Conservation (phyloP, 139 green algal species). For the Picochlorum costavermella region DNA sequence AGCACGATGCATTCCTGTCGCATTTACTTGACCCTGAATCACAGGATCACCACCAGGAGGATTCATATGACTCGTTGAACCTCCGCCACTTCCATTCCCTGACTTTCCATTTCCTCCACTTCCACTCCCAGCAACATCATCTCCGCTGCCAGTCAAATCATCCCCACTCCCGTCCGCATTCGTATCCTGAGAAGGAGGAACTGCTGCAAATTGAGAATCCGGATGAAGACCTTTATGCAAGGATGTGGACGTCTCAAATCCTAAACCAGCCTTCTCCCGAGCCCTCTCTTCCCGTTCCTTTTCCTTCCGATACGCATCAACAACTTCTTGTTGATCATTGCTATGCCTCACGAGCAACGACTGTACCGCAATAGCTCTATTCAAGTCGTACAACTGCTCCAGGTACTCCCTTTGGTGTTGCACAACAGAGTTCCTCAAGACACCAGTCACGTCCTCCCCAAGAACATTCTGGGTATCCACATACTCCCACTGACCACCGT, state of each 20-base stretch:
- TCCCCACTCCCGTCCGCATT: slow-evolving; percentile 11
- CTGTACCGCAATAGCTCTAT: slow-evolving; percentile 29
- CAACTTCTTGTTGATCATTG: slow-evolving; percentile 16
- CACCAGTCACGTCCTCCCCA: slow-evolving; percentile 8
- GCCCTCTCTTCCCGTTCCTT: neutral
- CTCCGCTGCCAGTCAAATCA: slow-evolving; percentile 7
- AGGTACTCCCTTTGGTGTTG: slow-evolving; percentile 23
- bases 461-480: slow-evolving; percentile 12
- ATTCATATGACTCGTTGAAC: slow-evolving; percentile 14
- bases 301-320: neutral
- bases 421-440: slow-evolving; percentile 18
- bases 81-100: slow-evolving; percentile 11
- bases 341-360: slow-evolving; percentile 23
- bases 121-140: slow-evolving; percentile 13
- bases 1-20: neutral
- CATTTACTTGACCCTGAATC: neutral
- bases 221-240: slow-evolving; percentile 10
- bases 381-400: slow-evolving; percentile 31
- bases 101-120: slow-evolving; percentile 15
- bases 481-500: neutral
- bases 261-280: slow-evolving; percentile 1
- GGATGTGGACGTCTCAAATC: slow-evolving; percentile 12
- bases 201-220: slow-evolving; percentile 29
- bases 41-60: slow-evolving; percentile 2
- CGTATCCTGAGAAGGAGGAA: slow-evolving; percentile 15